A percentile compares a stretch with the other conserved stretches of the same genome.
phyloP scores from a whole-genome alignment of 805 yeast species.

The Starmerella roubikii region DNA sequence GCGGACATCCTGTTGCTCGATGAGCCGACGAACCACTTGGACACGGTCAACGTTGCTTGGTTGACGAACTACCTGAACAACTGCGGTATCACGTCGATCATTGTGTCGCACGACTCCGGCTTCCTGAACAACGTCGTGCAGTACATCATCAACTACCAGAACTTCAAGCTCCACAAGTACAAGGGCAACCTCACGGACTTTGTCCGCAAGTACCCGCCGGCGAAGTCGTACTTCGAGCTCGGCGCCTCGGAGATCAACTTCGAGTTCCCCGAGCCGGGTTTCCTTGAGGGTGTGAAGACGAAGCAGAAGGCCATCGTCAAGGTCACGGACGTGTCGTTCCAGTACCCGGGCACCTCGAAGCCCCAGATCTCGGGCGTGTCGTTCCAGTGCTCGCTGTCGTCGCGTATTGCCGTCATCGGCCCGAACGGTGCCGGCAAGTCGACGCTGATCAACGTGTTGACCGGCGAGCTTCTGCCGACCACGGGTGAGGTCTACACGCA shows the following conservation, averaged over 20 bases:
- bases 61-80: slow-evolving; percentile 97
- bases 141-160: slow-evolving; percentile 99
- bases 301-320: slow-evolving; percentile 99
- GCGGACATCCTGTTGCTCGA: slow-evolving; percentile 95
- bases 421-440: slow-evolving; percentile 99
- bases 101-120: slow-evolving; percentile 99
- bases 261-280: slow-evolving; percentile 99
- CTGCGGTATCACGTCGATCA: slow-evolving; percentile 96
- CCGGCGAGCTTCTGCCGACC: slow-evolving; percentile 99
- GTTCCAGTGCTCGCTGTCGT: slow-evolving; percentile 98
- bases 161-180: slow-evolving; percentile 98
- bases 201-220: slow-evolving; percentile 97
- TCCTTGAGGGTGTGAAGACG: slow-evolving; percentile 99
- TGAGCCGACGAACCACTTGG: slow-evolving; percentile 99
- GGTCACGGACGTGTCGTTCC: slow-evolving; percentile 95
- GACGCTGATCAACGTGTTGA: slow-evolving; percentile 93
- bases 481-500: slow-evolving; percentile 97
- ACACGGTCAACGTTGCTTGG: slow-evolving; percentile 99
- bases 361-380: slow-evolving; percentile 85
- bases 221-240: slow-evolving; percentile 95
- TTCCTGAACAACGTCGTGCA: slow-evolving; percentile 95
- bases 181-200: slow-evolving; percentile 99
- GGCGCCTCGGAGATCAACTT: slow-evolving; percentile 97
- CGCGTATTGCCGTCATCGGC: slow-evolving; percentile 99
- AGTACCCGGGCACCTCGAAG: slow-evolving; percentile 96